Conservation (phyloP, 164 flowering plant species). For the Vitis rupestris region DNA sequence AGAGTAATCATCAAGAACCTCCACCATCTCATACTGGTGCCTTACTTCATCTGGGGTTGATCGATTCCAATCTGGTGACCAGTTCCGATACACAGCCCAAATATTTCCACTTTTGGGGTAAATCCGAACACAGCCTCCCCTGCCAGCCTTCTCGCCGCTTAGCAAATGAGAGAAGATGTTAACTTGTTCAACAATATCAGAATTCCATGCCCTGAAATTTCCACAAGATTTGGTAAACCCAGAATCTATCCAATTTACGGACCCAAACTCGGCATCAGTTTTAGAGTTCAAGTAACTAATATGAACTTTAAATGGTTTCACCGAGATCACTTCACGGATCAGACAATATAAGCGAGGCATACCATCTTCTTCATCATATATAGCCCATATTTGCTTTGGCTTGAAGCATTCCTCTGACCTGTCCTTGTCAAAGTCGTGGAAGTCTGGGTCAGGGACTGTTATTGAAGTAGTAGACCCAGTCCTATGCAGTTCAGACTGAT, state of each 20-base stretch:
- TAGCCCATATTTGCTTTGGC: conserved; percentile 92
- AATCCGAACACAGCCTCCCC: conserved; percentile 71
- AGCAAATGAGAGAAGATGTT: conserved; percentile 84
- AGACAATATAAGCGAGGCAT: conserved; percentile 92
- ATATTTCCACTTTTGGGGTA: conserved; percentile 78
- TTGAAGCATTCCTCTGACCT: conserved; percentile 80
- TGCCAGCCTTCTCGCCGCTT: conserved; percentile 57
- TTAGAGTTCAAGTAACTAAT: conserved; percentile 71
- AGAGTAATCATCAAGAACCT: conserved; percentile 74
- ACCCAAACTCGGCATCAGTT: conserved; percentile 64
- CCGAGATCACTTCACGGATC: conserved; percentile 68
- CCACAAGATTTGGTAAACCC: conserved; percentile 91
- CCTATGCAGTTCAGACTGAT: conserved; percentile 21
- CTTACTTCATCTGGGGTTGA: conserved; percentile 64
- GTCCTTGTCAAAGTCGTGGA: conserved; percentile 85
- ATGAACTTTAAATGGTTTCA: conserved; percentile 72
- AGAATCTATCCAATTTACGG: conserved; percentile 60
- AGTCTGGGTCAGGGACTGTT: conserved; percentile 82
- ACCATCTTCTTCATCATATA: conserved; percentile 94
- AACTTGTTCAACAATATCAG: conserved; percentile 64
- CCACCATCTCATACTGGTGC: conserved; percentile 88
- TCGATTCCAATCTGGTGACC: conserved; percentile 78
- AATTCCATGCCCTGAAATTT: conserved; percentile 53
- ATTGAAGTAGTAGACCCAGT: conserved; percentile 42
- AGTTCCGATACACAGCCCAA: conserved; percentile 87